phyloP scores from a whole-genome alignment of 2,329 filamentous ascomycete species.

The Lecanicillium sp. region DNA sequence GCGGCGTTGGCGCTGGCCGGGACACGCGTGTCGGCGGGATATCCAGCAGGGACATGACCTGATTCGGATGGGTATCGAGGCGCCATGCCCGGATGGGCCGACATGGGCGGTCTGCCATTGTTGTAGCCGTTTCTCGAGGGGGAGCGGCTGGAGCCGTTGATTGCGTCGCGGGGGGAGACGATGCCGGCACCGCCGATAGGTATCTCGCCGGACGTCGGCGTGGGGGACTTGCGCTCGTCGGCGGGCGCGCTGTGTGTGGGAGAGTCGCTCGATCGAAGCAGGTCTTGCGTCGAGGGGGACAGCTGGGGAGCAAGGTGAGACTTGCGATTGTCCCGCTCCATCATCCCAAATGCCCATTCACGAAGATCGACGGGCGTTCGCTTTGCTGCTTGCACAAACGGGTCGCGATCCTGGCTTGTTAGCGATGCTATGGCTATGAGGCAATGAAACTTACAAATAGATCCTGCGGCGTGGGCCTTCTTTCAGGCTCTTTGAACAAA shows the following conservation, averaged over 20 bases:
- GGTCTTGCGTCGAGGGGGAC: slow-evolving; percentile 70
- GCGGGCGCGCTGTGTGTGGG: slow-evolving; percentile 39
- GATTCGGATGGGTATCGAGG: slow-evolving; percentile 46
- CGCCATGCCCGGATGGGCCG: slow-evolving; percentile 46
- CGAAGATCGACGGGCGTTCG: slow-evolving; percentile 89
- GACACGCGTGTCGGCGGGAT: slow-evolving; percentile 32
- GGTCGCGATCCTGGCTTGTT: slow-evolving; percentile 67
- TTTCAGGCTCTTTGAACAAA: slow-evolving; percentile 80
- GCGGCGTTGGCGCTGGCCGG: slow-evolving; percentile 39
- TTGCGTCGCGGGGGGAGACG: slow-evolving; percentile 46
- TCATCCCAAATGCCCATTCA: slow-evolving; percentile 89
- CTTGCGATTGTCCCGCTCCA: slow-evolving; percentile 93
- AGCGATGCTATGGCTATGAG: not conserved
- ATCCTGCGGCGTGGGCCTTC: slow-evolving; percentile 86
- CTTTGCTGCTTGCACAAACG: slow-evolving; percentile 94
- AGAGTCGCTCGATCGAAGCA: slow-evolving; percentile 60
- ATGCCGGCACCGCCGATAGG: slow-evolving; percentile 55
- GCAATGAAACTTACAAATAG: slow-evolving; percentile 65
- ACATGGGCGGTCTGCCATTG: slow-evolving; percentile 33
- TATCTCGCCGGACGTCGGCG: slow-evolving; percentile 67
- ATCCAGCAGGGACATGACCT: slow-evolving; percentile 40
- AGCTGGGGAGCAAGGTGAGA: slow-evolving; percentile 81
- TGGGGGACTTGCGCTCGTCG: slow-evolving; percentile 44
- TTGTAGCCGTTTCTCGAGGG: slow-evolving; percentile 45
- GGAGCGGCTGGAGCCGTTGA: slow-evolving; percentile 39